Percentiles rank a stretch among this genome's conserved stretches.
These are phyloP conservation scores for Talaromyces sp. DNA, from an alignment of 2,329 filamentous ascomycete species.

Conservation along the genomic window DNA sequence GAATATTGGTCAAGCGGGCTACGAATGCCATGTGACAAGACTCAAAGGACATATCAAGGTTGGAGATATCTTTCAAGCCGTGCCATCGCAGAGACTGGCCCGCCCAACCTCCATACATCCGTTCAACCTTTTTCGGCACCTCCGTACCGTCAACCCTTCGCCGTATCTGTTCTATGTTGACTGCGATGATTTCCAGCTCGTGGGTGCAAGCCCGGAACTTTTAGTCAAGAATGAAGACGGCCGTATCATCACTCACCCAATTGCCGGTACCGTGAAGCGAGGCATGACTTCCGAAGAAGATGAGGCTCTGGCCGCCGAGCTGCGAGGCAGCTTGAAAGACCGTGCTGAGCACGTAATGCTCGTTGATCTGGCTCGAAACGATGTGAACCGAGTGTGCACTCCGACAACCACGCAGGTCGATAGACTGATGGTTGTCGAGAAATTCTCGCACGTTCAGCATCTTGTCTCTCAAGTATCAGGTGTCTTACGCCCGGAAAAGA, in stretches of 20 bases:
- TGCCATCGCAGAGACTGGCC: conserved; percentile 92
- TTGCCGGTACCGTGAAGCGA: conserved; percentile 90
- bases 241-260: conserved; percentile 90
- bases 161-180: conserved; percentile 97
- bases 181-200: conserved; percentile 87
- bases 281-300: conserved; percentile 80
- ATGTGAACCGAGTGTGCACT: conserved; percentile 93
- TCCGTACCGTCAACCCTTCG: conserved; percentile 92
- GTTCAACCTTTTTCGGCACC: conserved; percentile 95
- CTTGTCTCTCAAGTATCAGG: conserved; percentile 94
- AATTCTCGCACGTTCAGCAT: conserved; percentile 96
- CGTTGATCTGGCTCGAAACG: conserved; percentile 92
- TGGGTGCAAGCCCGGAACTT: conserved; percentile 91
- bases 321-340: conserved; percentile 81
- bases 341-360: conserved; percentile 96
- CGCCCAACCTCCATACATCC: conserved; percentile 87
- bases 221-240: conserved; percentile 86
- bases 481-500: conserved; percentile 75
- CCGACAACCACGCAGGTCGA: conserved; percentile 86
- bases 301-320: conserved; percentile 70
- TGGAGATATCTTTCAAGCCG: conserved; percentile 96
- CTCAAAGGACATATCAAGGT: conserved; percentile 87
- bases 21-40: conserved; percentile 79
- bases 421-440: conserved; percentile 87
- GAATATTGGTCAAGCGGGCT: conserved; percentile 84